phyloP scores from a whole-genome alignment of 495 filamentous ascomycete genomes.

The Daldinia caldariorum region DNA sequence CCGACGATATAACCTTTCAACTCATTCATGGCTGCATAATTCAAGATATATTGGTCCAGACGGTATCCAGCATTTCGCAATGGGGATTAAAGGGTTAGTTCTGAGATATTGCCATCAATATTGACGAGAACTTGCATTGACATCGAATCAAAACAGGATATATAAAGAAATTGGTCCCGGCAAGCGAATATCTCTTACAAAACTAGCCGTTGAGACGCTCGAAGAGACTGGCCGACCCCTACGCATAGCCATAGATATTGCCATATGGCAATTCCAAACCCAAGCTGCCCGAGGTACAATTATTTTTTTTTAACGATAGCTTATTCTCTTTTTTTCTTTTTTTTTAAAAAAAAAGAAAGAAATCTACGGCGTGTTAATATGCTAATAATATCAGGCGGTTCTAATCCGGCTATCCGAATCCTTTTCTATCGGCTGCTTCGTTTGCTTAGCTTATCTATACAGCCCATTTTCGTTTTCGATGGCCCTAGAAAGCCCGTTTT shows the following conservation, averaged over 20 bases:
- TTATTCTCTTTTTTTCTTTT: background rate
- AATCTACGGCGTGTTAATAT: background rate
- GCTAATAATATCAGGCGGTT: conserved; percentile 67
- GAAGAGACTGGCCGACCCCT: conserved; percentile 76
- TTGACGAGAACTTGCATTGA: conserved; percentile 37
- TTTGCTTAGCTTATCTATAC: conserved; percentile 79
- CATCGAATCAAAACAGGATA: conserved; percentile 64
- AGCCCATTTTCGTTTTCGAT: conserved; percentile 96
- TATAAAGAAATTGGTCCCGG: conserved; percentile 88
- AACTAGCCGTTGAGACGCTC: conserved; percentile 79
- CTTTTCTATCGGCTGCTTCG: conserved; percentile 92
- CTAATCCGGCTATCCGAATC: conserved; percentile 89
- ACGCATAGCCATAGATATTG: conserved; percentile 91
- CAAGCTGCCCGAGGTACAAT: conserved; percentile 76
- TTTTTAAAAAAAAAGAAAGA: background rate
- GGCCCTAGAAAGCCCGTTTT: conserved; percentile 88
- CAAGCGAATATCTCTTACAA: conserved; percentile 81
- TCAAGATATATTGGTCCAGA: background rate
- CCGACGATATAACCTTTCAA: background rate
- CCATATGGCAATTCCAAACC: conserved; percentile 97
- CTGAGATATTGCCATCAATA: background rate
- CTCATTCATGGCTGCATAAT: conserved; percentile 31
- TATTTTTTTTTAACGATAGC: background rate
- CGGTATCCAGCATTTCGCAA: conserved; percentile 44
- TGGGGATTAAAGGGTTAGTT: conserved; percentile 71